Evolutionary conservation across 2,329 filamentous ascomycete species (phyloP).

Genomic region (Sporothrix luriei): DNA sequence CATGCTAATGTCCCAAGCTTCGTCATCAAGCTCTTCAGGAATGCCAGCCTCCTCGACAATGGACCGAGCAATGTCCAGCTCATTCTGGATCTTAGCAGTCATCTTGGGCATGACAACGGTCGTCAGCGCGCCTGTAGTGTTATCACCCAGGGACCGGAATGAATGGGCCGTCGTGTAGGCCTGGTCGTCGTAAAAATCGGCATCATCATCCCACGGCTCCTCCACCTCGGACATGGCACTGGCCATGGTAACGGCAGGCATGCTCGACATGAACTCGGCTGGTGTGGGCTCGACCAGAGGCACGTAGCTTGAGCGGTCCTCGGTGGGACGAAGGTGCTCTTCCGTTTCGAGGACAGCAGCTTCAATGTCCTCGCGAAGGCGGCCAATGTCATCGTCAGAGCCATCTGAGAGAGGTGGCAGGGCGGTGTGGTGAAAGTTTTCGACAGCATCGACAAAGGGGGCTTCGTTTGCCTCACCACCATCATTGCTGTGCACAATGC

Average conservation of each 20-base stretch:
- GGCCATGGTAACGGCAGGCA: conserved; percentile 27
- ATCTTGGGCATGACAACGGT: conserved; percentile 71
- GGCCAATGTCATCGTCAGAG: conserved; percentile 17
- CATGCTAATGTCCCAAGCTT: conserved; percentile 94
- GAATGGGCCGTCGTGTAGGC: conserved; percentile 79
- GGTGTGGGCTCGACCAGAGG: background rate
- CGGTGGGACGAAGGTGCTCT: background rate
- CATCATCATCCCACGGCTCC: conserved; percentile 79
- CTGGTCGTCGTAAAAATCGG: conserved; percentile 66
- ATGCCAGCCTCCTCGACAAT: conserved; percentile 68
- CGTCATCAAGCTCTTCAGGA: conserved; percentile 79
- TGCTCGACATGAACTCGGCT: conserved; percentile 28
- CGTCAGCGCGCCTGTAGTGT: conserved; percentile 56
- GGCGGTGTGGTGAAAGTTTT: conserved; percentile 42
- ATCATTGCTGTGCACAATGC: conserved; percentile 36
- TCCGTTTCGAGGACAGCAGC: conserved; percentile 17
- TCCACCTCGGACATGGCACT: conserved; percentile 55
- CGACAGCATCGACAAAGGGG: conserved; percentile 52
- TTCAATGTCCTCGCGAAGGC: conserved; percentile 30
- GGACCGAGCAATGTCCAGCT: conserved; percentile 67
- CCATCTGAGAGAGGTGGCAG: conserved; percentile 19
- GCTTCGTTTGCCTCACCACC: conserved; percentile 46
- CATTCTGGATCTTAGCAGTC: conserved; percentile 68
- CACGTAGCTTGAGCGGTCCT: background rate
- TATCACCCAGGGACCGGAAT: conserved; percentile 70